phyloP scores from a whole-genome alignment of 371 early-diverging fungal genomes.

The Circinella minor region DNA sequence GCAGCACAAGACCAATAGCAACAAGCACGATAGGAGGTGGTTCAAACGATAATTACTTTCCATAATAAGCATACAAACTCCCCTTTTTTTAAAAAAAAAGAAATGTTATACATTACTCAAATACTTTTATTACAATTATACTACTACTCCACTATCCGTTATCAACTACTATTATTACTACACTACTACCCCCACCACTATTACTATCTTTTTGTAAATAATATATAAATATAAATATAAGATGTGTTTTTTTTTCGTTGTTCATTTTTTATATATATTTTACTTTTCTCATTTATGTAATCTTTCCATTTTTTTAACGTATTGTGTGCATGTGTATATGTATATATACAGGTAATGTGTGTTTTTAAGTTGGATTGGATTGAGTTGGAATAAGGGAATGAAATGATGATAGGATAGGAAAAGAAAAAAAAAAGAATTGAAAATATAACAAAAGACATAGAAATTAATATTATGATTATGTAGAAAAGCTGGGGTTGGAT shows the following conservation, averaged over 20 bases:
- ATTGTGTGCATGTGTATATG: no score
- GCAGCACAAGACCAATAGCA: background rate
- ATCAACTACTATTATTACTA: background rate
- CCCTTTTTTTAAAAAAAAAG: no score
- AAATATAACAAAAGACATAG: no score
- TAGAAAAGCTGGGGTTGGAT: no score
- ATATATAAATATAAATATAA: slow-evolving; percentile 3
- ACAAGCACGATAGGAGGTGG: background rate
- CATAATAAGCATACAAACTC: background rate
- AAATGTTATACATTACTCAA: no score
- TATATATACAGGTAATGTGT: background rate
- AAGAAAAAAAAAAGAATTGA: background rate
- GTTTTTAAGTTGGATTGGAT: background rate
- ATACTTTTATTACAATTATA: no score
- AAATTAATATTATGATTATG: no score
- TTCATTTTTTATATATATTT: background rate
- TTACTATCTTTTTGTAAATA: slow-evolving; percentile 1
- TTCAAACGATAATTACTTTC: slow-evolving; percentile 11
- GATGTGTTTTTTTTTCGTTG: background rate
- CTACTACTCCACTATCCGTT: no score
- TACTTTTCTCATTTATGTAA: background rate
- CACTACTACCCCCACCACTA: background rate
- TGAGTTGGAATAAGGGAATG: background rate
- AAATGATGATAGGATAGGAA: background rate
- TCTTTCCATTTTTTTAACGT: no score